A percentile compares a stretch with the other conserved stretches of the same genome.
Evolutionary conservation across 140 eudicot species (phyloP).

Genomic region (Oenanthe javanica): DNA sequence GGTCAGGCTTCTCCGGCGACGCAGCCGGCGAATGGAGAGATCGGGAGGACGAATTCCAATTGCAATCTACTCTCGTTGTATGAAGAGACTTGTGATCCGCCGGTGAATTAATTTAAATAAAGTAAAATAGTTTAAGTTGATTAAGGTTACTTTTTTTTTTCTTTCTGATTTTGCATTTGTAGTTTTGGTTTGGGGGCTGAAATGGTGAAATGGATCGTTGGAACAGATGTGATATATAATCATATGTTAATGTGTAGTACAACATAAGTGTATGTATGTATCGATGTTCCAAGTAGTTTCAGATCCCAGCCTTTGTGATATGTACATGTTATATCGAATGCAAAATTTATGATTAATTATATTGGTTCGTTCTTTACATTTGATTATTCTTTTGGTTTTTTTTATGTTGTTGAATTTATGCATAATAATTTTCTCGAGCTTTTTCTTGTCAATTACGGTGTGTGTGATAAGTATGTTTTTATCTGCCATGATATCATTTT

Average conservation of each 20-base stretch:
- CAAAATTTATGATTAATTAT: not conserved
- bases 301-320: not conserved
- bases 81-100: not conserved
- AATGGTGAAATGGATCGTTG: not conserved
- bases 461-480: too few species aligned
- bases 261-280: too few species aligned
- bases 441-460: too few species aligned
- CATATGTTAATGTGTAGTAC: too few species aligned
- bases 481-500: too few species aligned
- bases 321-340: not conserved
- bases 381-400: too few species aligned
- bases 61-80: not conserved
- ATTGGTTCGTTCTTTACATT: not conserved
- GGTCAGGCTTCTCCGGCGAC: slow-evolving; percentile 5
- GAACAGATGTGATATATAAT: not conserved
- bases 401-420: too few species aligned
- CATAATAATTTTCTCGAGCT: too few species aligned
- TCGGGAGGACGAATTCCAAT: not conserved
- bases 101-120: not conserved
- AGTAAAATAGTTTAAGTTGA: not conserved
- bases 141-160: not conserved
- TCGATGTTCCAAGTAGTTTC: not conserved
- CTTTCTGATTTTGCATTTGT: too few species aligned
- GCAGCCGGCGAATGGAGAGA: not conserved
- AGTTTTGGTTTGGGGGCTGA: not conserved